Evolutionary conservation across 768 basidiomycete genomes (phyloP).

Genomic region (Rhizopogon salebrosus): DNA sequence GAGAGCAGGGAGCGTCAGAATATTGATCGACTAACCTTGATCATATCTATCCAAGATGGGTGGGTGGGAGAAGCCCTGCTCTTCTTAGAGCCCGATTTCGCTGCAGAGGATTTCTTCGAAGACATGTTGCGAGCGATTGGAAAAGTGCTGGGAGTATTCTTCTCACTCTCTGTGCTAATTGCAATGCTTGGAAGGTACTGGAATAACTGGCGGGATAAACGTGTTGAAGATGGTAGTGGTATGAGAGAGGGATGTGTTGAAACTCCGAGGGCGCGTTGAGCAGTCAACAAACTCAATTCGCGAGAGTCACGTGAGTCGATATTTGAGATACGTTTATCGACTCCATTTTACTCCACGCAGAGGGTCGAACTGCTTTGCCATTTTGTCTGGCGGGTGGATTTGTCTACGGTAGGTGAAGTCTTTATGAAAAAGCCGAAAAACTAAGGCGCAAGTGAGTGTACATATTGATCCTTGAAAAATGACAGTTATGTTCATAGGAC

Average conservation of each 20-base stretch:
- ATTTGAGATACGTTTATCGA: conserved; percentile 27
- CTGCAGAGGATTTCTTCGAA: conserved; percentile 41
- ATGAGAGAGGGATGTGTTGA: conserved; percentile 35
- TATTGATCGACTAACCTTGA: conserved; percentile 50
- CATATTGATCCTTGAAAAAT: not conserved
- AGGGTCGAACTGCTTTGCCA: not conserved
- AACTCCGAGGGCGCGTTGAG: conserved; percentile 37
- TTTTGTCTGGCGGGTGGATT: conserved; percentile 2
- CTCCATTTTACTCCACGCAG: conserved; percentile 8
- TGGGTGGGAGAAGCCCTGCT: conserved; percentile 29
- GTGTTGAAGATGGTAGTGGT: conserved; percentile 43
- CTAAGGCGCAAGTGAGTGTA: not conserved
- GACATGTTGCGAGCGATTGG: conserved; percentile 22
- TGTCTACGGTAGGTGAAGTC: conserved; percentile 1
- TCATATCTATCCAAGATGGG: conserved; percentile 72
- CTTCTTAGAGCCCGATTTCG: conserved; percentile 38
- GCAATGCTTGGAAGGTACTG: conserved; percentile 10
- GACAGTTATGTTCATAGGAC: not conserved
- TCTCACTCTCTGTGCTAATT: conserved; percentile 13
- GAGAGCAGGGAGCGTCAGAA: conserved; percentile 8
- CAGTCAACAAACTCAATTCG: conserved; percentile 37
- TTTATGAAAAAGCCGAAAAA: not conserved
- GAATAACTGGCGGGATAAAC: conserved; percentile 15
- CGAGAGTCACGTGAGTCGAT: conserved; percentile 30
- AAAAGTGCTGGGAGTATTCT: conserved; percentile 6